These are phyloP conservation scores for Clavispora phyllophila DNA, from an alignment of 805 yeast genomes.

Conservation along the genomic window DNA sequence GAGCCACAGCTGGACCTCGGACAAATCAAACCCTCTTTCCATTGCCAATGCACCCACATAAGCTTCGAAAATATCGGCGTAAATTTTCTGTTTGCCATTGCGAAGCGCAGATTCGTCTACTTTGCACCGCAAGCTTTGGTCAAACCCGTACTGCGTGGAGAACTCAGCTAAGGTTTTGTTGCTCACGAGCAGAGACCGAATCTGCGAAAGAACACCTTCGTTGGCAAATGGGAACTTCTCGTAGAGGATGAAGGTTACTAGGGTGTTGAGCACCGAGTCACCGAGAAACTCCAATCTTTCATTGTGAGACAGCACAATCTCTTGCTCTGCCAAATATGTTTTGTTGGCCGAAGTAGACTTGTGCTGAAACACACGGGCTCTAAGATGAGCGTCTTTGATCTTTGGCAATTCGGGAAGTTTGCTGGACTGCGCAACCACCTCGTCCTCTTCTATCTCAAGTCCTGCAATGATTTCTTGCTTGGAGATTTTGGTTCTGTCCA, in stretches of 20 bases:
- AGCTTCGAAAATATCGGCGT: slow-evolving; percentile 92
- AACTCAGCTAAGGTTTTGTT: slow-evolving; percentile 70
- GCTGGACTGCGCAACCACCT: background rate
- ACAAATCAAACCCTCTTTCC: slow-evolving; percentile 48
- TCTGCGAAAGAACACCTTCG: slow-evolving; percentile 76
- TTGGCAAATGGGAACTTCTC: slow-evolving; percentile 60
- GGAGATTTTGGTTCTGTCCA: background rate
- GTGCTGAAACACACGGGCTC: slow-evolving; percentile 75
- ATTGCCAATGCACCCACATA: slow-evolving; percentile 79
- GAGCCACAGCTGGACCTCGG: slow-evolving; percentile 55
- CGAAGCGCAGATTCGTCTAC: slow-evolving; percentile 41
- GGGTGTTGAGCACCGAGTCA: slow-evolving; percentile 72
- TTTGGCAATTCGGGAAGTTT: slow-evolving; percentile 63
- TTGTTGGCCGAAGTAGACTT: slow-evolving; percentile 63
- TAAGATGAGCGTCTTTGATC: slow-evolving; percentile 54
- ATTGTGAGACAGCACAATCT: slow-evolving; percentile 61
- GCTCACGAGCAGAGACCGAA: slow-evolving; percentile 67
- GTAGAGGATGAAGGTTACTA: slow-evolving; percentile 66
- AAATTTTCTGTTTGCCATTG: slow-evolving; percentile 60
- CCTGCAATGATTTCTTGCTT: background rate
- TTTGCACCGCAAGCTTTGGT: slow-evolving; percentile 47
- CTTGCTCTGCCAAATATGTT: slow-evolving; percentile 50
- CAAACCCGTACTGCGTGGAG: slow-evolving; percentile 64
- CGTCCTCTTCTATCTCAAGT: background rate
- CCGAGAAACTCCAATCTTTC: slow-evolving; percentile 90